These are phyloP conservation scores for Solanum peruvianum DNA, from an alignment of 257 asterid species.

Conservation along the genomic window DNA sequence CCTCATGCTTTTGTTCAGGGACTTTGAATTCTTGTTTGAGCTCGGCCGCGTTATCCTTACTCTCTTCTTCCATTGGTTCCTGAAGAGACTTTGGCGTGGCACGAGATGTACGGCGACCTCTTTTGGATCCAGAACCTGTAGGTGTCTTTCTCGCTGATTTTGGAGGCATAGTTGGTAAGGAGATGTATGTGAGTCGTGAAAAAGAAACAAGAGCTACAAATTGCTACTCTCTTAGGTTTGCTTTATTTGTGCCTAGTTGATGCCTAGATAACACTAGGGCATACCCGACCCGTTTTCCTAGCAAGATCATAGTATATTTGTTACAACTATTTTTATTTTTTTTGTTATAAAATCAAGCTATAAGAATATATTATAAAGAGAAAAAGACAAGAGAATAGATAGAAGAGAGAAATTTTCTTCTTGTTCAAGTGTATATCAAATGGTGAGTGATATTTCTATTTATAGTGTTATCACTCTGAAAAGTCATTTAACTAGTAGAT, in stretches of 20 bases:
- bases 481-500: too few relatives aligned
- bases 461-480: too few relatives aligned
- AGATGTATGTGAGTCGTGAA: not conserved
- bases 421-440: too few relatives aligned
- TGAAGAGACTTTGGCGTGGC: slow-evolving; percentile 13
- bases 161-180: slow-evolving; percentile 53
- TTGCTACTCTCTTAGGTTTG: not conserved
- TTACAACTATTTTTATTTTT: too few relatives aligned
- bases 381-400: too few relatives aligned
- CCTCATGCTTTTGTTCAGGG: slow-evolving; percentile 7
- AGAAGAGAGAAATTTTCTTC: too few relatives aligned
- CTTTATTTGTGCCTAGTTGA: not conserved
- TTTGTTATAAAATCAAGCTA: too few relatives aligned
- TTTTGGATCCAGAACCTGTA: slow-evolving; percentile 64
- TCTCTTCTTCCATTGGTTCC: slow-evolving; percentile 9
- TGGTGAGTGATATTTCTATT: too few relatives aligned
- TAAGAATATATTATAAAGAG: too few relatives aligned
- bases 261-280: not conserved
- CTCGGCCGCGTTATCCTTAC: slow-evolving; percentile 5
- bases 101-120: slow-evolving; percentile 39
- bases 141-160: slow-evolving; percentile 48
- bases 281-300: not conserved
- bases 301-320: too few relatives aligned
- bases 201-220: not conserved
- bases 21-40: not conserved